A percentile compares a stretch with the other conserved stretches of the same genome.
These are phyloP conservation scores for Calocera viscosa DNA, from an alignment of 768 basidiomycete species.

Conservation along the genomic window DNA sequence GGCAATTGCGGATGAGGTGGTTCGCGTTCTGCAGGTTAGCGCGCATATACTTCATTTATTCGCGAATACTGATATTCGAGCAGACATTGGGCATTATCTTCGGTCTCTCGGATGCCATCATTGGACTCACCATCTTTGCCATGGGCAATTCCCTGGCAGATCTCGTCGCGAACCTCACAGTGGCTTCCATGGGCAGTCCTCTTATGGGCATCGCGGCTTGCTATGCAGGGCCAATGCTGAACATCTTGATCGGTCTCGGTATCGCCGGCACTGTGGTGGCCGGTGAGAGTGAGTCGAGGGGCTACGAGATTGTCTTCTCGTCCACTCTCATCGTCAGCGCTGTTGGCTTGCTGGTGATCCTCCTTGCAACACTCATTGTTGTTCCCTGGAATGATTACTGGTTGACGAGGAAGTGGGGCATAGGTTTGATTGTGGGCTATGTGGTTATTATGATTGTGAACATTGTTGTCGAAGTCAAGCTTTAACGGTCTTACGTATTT, in stretches of 20 bases:
- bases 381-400: slow-evolving; percentile 77
- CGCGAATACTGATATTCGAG: slow-evolving; percentile 14
- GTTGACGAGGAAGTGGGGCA: slow-evolving; percentile 70
- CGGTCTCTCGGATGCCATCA: slow-evolving; percentile 91
- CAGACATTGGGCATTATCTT: slow-evolving; percentile 89
- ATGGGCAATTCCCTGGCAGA: slow-evolving; percentile 94
- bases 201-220: slow-evolving; percentile 95
- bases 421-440: slow-evolving; percentile 65
- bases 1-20: slow-evolving; percentile 93
- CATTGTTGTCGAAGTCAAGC: slow-evolving; percentile 57
- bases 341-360: slow-evolving; percentile 62
- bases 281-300: slow-evolving; percentile 37
- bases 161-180: slow-evolving; percentile 91
- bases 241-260: slow-evolving; percentile 82
- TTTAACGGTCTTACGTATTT: background rate
- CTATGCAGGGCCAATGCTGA: slow-evolving; percentile 87
- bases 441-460: slow-evolving; percentile 63
- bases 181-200: slow-evolving; percentile 74
- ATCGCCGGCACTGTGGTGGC: slow-evolving; percentile 83
- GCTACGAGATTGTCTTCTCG: slow-evolving; percentile 67
- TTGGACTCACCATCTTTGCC: slow-evolving; percentile 92
- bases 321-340: slow-evolving; percentile 74
- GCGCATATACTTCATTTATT: background rate
- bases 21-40: slow-evolving; percentile 71
- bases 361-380: slow-evolving; percentile 62